Conservation (phyloP, 306 rosid species). For the Potentilla sterilis region DNA sequence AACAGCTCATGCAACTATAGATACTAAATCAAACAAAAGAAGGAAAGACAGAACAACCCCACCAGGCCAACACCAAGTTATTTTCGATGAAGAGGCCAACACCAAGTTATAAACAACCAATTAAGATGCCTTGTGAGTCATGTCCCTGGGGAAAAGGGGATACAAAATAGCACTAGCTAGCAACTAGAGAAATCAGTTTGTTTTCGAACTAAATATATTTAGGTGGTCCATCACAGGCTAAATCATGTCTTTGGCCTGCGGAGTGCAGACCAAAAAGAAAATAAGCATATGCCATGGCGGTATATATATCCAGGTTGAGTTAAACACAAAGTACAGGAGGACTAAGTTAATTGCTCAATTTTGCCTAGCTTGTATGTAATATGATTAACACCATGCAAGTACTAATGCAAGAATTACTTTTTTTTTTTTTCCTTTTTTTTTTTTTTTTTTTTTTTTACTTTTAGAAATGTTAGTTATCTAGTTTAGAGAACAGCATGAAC, state of each 20-base stretch:
- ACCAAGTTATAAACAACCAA: slow-evolving; percentile 3
- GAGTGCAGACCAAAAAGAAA: not conserved
- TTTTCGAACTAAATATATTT: not conserved
- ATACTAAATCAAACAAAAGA: slow-evolving; percentile 20
- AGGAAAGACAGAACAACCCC: not conserved
- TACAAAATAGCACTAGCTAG: not conserved
- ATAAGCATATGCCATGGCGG: not conserved
- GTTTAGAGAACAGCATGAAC: not conserved
- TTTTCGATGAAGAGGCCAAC: too few relatives aligned
- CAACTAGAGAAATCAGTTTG: not conserved
- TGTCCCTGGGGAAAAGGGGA: not conserved
- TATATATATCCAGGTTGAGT: not conserved
- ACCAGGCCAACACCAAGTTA: not conserved
- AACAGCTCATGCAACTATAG: slow-evolving; percentile 41
- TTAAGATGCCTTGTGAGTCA: not conserved
- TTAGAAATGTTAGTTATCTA: not conserved
- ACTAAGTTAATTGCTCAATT: too few relatives aligned
- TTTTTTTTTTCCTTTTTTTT: too few relatives aligned
- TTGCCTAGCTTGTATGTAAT: not conserved
- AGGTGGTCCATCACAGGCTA: slow-evolving; percentile 2
- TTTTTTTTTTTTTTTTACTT: too few relatives aligned
- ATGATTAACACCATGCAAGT: not conserved
- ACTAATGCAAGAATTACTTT: not conserved
- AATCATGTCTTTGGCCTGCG: not conserved
- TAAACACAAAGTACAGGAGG: too few relatives aligned